phyloP scores from a whole-genome alignment of 139 green algal species.

The Eudorina sp. region DNA sequence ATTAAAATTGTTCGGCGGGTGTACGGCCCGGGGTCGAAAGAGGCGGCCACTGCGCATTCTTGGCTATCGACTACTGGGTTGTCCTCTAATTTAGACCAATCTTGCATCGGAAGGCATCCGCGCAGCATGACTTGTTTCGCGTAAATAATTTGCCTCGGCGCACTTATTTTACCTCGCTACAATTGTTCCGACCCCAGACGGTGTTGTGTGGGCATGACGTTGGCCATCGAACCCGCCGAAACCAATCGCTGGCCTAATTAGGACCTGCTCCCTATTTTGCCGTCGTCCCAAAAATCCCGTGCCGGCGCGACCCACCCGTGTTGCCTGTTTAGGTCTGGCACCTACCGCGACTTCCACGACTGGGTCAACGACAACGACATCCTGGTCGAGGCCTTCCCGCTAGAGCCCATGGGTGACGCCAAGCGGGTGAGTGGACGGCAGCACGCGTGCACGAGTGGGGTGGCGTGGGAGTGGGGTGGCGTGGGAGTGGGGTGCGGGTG shows the following conservation, averaged over 20 bases:
- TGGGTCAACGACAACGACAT: conserved; percentile 23
- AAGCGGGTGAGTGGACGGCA: conserved; percentile 29
- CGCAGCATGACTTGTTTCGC: neutral
- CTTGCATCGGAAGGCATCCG: no score
- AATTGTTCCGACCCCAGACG: no score
- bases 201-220: neutral
- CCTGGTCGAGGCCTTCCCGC: neutral
- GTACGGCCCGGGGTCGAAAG: no score
- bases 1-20: neutral
- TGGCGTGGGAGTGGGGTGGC: no score
- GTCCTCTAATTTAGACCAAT: neutral
- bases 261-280: neutral
- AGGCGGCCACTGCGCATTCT: neutral
- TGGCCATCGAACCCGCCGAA: neutral
- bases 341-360: neutral
- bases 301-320: neutral
- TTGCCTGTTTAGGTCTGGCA: neutral
- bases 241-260: neutral
- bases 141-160: no score
- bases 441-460: no score
- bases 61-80: neutral
- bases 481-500: no score
- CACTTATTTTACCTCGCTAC: no score
- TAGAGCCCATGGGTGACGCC: neutral
- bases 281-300: neutral